Evolutionary conservation across 2,329 filamentous ascomycete species (phyloP).

Genomic region (Colletotrichum brevisporum): DNA sequence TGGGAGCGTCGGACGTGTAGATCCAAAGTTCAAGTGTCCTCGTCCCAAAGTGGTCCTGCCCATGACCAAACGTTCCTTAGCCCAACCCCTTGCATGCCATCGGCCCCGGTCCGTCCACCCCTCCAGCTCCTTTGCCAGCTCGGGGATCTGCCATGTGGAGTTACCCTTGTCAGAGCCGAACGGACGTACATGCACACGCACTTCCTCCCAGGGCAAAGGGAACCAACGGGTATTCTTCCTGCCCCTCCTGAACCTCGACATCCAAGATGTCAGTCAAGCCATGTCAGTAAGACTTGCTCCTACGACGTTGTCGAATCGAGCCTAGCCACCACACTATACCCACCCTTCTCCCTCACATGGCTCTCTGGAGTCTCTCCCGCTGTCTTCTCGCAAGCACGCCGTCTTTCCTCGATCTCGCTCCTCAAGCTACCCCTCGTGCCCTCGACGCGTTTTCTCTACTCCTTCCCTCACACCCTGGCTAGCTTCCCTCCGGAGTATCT

Average conservation of each 20-base stretch:
- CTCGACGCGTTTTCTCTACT: constrained; percentile 20
- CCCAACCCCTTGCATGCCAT: constrained; percentile 35
- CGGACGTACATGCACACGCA: constrained; percentile 17
- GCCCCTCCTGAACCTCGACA: constrained; percentile 1
- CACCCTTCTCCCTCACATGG: constrained; percentile 32
- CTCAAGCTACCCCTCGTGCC: background rate
- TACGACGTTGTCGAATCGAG: constrained; percentile 7
- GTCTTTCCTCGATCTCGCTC: constrained; percentile 10
- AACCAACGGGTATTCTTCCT: constrained; percentile 11
- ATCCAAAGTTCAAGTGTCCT: constrained; percentile 12
- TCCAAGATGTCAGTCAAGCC: constrained; percentile 27
- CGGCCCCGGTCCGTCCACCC: constrained; percentile 27
- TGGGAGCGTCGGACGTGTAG: constrained; percentile 5
- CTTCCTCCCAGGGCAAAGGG: constrained; percentile 25
- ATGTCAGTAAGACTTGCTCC: constrained; percentile 18
- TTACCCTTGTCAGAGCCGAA: constrained; percentile 21
- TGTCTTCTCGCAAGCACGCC: constrained; percentile 5
- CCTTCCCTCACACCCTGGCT: constrained; percentile 23
- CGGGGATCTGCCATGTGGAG: constrained; percentile 31
- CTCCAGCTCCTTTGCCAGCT: constrained; percentile 19
- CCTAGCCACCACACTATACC: constrained; percentile 17
- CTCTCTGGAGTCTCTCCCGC: background rate
- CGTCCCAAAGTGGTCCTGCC: constrained; percentile 16
- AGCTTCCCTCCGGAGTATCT: constrained; percentile 30
- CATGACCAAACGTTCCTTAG: constrained; percentile 32